phyloP scores from a whole-genome alignment of 257 asterid species.

The Solanum verrucosum region DNA sequence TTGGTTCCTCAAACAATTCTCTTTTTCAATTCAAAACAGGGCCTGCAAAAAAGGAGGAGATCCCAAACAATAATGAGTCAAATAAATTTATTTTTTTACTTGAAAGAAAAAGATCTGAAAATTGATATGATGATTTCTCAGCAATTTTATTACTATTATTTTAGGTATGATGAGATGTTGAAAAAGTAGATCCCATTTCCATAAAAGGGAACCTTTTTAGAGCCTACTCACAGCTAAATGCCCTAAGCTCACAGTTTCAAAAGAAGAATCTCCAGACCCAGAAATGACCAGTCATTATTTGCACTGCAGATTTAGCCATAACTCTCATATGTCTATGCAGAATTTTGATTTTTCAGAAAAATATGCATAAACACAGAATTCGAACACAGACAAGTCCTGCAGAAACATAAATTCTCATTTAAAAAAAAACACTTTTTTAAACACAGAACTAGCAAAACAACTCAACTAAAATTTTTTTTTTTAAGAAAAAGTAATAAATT shows the following conservation, averaged over 20 bases:
- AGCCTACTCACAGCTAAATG: slow-evolving; percentile 16
- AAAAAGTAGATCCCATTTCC: slow-evolving; percentile 42
- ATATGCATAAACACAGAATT: background rate
- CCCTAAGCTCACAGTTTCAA: slow-evolving; percentile 16
- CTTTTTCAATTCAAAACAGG: slow-evolving; percentile 11
- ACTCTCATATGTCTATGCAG: slow-evolving; percentile 4
- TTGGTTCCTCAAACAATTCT: background rate
- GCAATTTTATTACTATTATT: slow-evolving; percentile 4
- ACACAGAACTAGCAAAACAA: background rate
- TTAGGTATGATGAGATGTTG: slow-evolving; percentile 17
- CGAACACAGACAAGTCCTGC: background rate
- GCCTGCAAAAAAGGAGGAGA: slow-evolving; percentile 12
- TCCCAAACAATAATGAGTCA: background rate
- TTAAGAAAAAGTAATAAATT: background rate
- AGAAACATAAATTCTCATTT: background rate
- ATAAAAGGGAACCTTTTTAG: slow-evolving; percentile 28
- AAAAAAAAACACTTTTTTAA: too few relatives aligned
- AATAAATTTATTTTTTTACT: too few relatives aligned
- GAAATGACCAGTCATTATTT: slow-evolving; percentile 13
- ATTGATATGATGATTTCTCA: slow-evolving; percentile 43
- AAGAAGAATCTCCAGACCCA: slow-evolving; percentile 16
- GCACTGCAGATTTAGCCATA: slow-evolving; percentile 5
- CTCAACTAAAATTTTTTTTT: too few relatives aligned
- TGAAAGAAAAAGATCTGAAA: slow-evolving; percentile 3
- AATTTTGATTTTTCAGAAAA: too few relatives aligned